Evolutionary conservation across 176 grass and related monocot genomes (phyloP), one percentile per base, ranked within the genome.

Genomic region (Eremochloa ophiuroides): DNA sequence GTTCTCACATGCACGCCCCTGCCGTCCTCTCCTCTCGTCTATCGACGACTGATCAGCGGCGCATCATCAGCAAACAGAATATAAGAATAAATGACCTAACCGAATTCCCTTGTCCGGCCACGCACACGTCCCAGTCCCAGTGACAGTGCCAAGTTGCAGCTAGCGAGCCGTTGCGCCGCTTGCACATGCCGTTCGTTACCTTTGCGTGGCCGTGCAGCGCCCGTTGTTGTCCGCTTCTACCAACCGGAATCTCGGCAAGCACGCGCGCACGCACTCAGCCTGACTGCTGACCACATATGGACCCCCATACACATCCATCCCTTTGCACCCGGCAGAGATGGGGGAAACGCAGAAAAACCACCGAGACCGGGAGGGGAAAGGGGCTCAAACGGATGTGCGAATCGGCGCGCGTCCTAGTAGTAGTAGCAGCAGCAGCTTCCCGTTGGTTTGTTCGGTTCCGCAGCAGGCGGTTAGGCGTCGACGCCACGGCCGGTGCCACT

Each of bases 181-280:
- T 16, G 18, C 7, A 1, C 38, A 39, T 39, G 1, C n/a, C n/a
- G n/a, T n/a, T n/a, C n/a, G 18, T 6, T 5, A 6, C 46, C 51
- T 75, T 69, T 66, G 31, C 66, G 66, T 60, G 38, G 72, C 70
- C 20, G 47, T 48, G 46, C 16, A 14, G 43, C 17, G 15, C 46
- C 16, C 14, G 44, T 55, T 14, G 35, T 88, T 84, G 81, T 84
- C 87, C 61, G 81, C 30, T 88, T 84, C 48, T 66, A 75, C 39
- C 69, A 27, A 33, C 75, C 75, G 60, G 86, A 84, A 74, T 84
- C 81, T 79, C 74, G 4, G 20, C 35, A 4, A 16, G 39, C 55
- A 27, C 35, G 56, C 55, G 3, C 14, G 10, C 46, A 22, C 47
- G 18, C 30, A n/a, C 67, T 41, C 20, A 8, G 10, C 47, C 37